Evolutionary conservation across 768 basidiomycete genomes (phyloP), one percentile per base, ranked within the genome.

Genomic region (Naganishia friedmannii): DNA sequence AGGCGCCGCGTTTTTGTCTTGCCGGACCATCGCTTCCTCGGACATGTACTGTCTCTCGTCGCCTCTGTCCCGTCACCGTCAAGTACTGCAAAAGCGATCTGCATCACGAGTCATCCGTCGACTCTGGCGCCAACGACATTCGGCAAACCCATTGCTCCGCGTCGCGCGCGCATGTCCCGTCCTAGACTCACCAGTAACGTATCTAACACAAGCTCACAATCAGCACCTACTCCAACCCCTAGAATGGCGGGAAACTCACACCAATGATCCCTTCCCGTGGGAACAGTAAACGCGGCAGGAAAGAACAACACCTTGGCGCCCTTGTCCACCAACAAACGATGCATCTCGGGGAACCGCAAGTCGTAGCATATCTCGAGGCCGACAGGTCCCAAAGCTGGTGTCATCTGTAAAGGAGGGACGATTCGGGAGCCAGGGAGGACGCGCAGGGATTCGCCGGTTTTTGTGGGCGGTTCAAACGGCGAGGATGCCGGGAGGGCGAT

Each of bases 361-460:
- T 79, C 79, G 60, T 80, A 80, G 65, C 79, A 80, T 32, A 80
- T 78, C 72, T 78, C 76, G 29, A 78, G 54, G 0, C 77, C 79
- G 46, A 80, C 65, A 26, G 74, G 74, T 19, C 79, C 79, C 34
- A 78, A 53, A 0, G 67, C 58, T 13, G 54, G 51, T 23, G 70
- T 72, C 26, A 77, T 28, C 6, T 68, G 48, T 0, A 76, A n/a
- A 51, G 76, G 77, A 4, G 69, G 69, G 7, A 68, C 66, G 42
- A 80, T 73, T 21, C 67, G 54, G 34, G 65, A 56, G 9, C 79
- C 78, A 8, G 70, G 70, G n/a, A 73, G 71, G 12, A 79, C 74
- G 0, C 77, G 70, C 23, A 69, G 67, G 21, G 72, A 74, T 56
- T 79, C 78, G 23, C 78, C 79, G 19, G 63, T 73, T 58, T 73